Conservation (phyloP, 108 stramenopile species). For the Cyclotella sp. region DNA sequence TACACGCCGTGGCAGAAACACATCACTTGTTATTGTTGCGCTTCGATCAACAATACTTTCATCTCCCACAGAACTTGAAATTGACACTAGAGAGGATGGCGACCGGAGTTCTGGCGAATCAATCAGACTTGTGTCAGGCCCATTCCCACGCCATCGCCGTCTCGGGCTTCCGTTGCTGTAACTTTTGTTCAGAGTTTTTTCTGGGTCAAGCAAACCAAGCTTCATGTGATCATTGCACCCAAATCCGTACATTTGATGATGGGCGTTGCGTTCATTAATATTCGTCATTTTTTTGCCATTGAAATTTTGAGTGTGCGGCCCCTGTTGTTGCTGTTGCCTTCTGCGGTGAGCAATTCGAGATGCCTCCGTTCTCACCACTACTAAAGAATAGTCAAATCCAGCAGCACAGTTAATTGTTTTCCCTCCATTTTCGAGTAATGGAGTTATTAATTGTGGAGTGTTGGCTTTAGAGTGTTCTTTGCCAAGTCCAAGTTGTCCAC, state of each 20-base stretch:
- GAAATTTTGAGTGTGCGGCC: neutral
- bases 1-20: constrained; percentile 75
- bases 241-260: constrained; percentile 89
- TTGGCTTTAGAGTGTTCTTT: constrained; percentile 29
- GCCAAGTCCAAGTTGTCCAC: constrained; percentile 82
- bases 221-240: constrained; percentile 80
- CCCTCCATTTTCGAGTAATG: constrained; percentile 84
- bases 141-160: constrained; percentile 16
- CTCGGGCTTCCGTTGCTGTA: neutral
- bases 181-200: constrained; percentile 5
- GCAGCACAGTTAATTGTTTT: constrained; percentile 83
- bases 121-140: neutral
- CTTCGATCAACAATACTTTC: constrained; percentile 3
- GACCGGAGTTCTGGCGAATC: constrained; percentile 12
- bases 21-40: constrained; percentile 25
- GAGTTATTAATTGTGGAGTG: constrained; percentile 75
- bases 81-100: constrained; percentile 14
- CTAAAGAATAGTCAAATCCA: constrained; percentile 79
- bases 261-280: constrained; percentile 41
- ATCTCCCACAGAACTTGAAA: constrained; percentile 27
- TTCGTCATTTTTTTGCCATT: neutral
- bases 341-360: constrained; percentile 35
- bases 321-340: constrained; percentile 21
- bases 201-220: constrained; percentile 70
- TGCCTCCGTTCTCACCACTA: constrained; percentile 76